phyloP scores from a whole-genome alignment of 2,329 filamentous ascomycete genomes.

The Alternaria triticimaculans region DNA sequence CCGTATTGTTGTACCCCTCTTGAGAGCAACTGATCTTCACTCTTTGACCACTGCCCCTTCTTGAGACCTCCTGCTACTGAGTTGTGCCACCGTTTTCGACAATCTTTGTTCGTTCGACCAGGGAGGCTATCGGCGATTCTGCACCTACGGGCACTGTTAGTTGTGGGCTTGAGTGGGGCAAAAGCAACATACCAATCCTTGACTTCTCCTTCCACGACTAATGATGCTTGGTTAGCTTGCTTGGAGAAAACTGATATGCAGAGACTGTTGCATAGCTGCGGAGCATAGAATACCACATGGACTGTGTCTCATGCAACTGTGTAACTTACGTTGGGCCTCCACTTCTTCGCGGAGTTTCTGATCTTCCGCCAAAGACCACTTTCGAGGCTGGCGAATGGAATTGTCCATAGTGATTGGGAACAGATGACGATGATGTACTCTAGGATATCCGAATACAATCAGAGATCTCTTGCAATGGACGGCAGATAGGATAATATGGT shows the following conservation, averaged over 20 bases:
- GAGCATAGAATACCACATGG: background rate
- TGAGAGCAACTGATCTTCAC: conserved; percentile 43
- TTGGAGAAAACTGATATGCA: background rate
- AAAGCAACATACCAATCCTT: conserved; percentile 36
- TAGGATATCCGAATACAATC: background rate
- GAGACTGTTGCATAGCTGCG: background rate
- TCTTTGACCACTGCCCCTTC: conserved; percentile 51
- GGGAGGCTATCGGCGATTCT: conserved; percentile 48
- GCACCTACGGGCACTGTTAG: conserved; percentile 34
- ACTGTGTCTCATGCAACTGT: background rate
- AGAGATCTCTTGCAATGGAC: background rate
- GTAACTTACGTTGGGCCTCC: conserved; percentile 31
- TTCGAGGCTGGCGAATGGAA: conserved; percentile 34
- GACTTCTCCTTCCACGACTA: conserved; percentile 29
- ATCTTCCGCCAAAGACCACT: conserved; percentile 37
- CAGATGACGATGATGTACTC: background rate
- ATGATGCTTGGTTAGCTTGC: background rate
- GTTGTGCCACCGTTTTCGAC: conserved; percentile 54
- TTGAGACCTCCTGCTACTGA: conserved; percentile 47
- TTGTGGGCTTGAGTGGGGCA: background rate
- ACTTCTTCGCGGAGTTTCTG: conserved; percentile 37
- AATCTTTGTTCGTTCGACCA: conserved; percentile 54
- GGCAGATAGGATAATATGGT: background rate
- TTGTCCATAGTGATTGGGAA: conserved; percentile 12
- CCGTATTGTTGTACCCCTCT: conserved; percentile 47